Evolutionary conservation across 192 early-diverging fungal genomes (phyloP).

Genomic region (Spinellus fusiger): DNA sequence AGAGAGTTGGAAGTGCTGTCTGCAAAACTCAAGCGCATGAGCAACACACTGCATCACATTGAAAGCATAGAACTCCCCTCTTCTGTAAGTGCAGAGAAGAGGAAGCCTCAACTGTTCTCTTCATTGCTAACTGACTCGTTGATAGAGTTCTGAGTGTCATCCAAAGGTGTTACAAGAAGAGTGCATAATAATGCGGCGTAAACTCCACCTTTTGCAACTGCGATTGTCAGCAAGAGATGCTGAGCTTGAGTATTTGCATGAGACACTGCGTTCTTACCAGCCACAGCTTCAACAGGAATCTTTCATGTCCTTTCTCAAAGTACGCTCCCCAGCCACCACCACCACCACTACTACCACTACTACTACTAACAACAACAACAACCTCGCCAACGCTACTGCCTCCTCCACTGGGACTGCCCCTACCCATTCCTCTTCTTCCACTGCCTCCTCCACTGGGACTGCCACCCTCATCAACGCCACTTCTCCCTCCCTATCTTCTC

Average conservation of each 20-base stretch:
- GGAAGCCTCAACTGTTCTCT: too few species aligned
- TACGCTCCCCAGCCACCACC: conserved; percentile 4
- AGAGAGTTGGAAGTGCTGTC: conserved; percentile 26
- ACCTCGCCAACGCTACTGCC: neutral
- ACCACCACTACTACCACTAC: neutral
- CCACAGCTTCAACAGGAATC: neutral
- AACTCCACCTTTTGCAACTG: conserved; percentile 23
- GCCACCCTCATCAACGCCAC: neutral
- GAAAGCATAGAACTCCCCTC: conserved; percentile 11
- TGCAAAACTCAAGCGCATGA: conserved; percentile 19
- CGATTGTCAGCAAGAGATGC: conserved; percentile 26
- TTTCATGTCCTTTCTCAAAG: neutral
- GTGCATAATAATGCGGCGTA: conserved; percentile 17
- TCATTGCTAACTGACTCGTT: neutral
- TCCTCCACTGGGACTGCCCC: neutral
- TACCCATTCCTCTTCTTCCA: too few species aligned
- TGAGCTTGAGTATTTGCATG: conserved; percentile 27
- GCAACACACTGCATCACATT: conserved; percentile 7
- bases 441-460: neutral
- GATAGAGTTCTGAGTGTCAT: conserved; percentile 11
- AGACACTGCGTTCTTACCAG: conserved; percentile 5
- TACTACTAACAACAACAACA: neutral
- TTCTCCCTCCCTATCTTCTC: neutral
- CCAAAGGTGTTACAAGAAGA: conserved; percentile 13
- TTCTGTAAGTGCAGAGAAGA: neutral